Conservation (phyloP, 2,329 filamentous ascomycete genomes). For the Penicillium sp. region DNA sequence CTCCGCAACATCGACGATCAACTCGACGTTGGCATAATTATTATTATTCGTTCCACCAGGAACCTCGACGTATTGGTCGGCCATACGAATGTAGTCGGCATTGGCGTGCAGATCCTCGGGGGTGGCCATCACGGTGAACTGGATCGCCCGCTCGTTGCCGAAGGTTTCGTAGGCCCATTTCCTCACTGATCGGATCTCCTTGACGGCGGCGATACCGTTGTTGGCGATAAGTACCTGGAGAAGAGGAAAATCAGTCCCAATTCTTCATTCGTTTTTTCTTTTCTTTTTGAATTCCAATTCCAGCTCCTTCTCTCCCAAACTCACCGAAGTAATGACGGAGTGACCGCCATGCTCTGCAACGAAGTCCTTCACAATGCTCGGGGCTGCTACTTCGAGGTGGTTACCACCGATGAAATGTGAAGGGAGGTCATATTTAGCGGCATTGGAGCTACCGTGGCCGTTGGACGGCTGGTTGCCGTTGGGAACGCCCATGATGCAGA, state of each 20-base stretch:
- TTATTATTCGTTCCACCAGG: slow-evolving; percentile 99
- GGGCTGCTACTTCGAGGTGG: slow-evolving; percentile 71
- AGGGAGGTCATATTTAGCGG: slow-evolving; percentile 75
- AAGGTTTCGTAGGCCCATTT: slow-evolving; percentile 99
- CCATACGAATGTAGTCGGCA: slow-evolving; percentile 99
- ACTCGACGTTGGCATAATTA: slow-evolving; percentile 99
- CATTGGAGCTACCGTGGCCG: slow-evolving; percentile 60
- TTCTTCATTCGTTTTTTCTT: too few species aligned
- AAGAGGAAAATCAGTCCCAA: slow-evolving; percentile 18
- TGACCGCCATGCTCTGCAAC: slow-evolving; percentile 84
- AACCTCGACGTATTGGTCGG: slow-evolving; percentile 98
- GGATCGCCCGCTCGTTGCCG: slow-evolving; percentile 94
- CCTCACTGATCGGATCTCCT: slow-evolving; percentile 96
- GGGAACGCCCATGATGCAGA: slow-evolving; percentile 38
- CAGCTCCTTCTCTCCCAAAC: slow-evolving; percentile 32
- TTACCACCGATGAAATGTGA: slow-evolving; percentile 97
- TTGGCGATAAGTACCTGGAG: slow-evolving; percentile 91
- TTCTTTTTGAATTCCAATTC: too few species aligned
- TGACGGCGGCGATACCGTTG: slow-evolving; percentile 99
- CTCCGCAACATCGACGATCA: slow-evolving; percentile 98
- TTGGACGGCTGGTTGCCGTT: slow-evolving; percentile 43
- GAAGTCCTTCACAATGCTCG: slow-evolving; percentile 93
- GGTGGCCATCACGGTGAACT: slow-evolving; percentile 99
- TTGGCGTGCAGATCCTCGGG: slow-evolving; percentile 96
- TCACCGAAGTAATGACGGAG: slow-evolving; percentile 96